Conservation (phyloP, 208 protist genomes). For the Trypanosoma platydactyli region DNA sequence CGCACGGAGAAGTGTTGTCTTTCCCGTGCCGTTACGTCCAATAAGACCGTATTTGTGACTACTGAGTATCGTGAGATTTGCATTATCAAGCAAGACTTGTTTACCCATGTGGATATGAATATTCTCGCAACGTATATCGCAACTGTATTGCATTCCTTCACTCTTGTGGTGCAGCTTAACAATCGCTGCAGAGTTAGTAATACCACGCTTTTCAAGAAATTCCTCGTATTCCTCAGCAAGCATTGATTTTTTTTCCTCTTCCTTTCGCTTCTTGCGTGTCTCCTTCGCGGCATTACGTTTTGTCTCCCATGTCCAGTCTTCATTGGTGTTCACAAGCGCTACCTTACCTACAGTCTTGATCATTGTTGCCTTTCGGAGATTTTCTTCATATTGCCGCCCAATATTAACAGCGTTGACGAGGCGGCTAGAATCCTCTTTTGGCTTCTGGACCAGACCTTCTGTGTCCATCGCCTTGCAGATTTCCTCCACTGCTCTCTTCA, state of each 20-base stretch:
- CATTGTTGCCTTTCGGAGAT: conserved; percentile 76
- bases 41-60: conserved; percentile 96
- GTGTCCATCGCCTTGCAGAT: conserved; percentile 65
- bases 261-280: conserved; percentile 82
- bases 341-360: conserved; percentile 85
- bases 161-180: conserved; percentile 87
- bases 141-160: conserved; percentile 73
- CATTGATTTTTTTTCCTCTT: conserved; percentile 90
- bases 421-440: conserved; percentile 63
- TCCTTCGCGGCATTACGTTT: conserved; percentile 89
- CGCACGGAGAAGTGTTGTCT: conserved; percentile 95
- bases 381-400: conserved; percentile 88
- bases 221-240: conserved; percentile 88
- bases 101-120: conserved; percentile 92
- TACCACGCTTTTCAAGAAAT: conserved; percentile 84
- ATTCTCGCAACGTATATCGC: conserved; percentile 83
- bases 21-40: conserved; percentile 94
- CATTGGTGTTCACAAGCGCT: conserved; percentile 83
- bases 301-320: conserved; percentile 89
- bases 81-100: conserved; percentile 77
- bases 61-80: conserved; percentile 76
- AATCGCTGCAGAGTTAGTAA: conserved; percentile 68
- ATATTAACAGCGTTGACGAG: conserved; percentile 84
- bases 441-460: conserved; percentile 63
- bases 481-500: conserved; percentile 32